Evolutionary conservation across 75 land plant species (phyloP).

Genomic region (Cupressus sempervirens): DNA sequence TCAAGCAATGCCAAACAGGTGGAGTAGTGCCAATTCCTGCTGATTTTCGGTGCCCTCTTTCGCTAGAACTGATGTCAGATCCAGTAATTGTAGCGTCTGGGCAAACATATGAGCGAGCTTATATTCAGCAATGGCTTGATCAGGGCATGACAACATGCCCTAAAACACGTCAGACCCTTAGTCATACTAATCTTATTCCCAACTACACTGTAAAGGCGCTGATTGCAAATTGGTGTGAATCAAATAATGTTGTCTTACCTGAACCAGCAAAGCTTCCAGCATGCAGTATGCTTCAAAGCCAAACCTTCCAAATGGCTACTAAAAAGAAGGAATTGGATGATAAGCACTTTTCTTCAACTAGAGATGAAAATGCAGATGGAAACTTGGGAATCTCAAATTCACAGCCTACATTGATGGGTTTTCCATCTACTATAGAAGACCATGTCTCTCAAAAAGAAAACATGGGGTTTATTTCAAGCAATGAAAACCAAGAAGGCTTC

Average conservation of each 20-base stretch:
- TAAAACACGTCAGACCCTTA: slow-evolving; percentile 34
- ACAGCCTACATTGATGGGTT: background rate
- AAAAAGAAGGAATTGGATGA: background rate
- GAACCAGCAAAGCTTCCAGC: slow-evolving; percentile 19
- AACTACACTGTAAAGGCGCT: slow-evolving; percentile 40
- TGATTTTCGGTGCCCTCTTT: slow-evolving; percentile 47
- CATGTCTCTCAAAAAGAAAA: background rate
- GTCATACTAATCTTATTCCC: slow-evolving; percentile 31
- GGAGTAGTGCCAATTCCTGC: slow-evolving; percentile 31
- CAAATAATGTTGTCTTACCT: slow-evolving; percentile 22
- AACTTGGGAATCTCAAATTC: background rate
- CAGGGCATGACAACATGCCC: slow-evolving; percentile 42
- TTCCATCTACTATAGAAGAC: background rate
- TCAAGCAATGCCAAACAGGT: slow-evolving; percentile 20
- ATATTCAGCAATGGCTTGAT: slow-evolving; percentile 42
- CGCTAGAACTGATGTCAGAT: slow-evolving; percentile 45
- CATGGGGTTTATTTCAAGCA: background rate
- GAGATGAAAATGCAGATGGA: slow-evolving; percentile 1
- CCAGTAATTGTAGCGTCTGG: slow-evolving; percentile 49
- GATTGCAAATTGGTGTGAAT: slow-evolving; percentile 41
- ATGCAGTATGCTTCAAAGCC: background rate
- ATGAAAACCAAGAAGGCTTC: slow-evolving; percentile 4
- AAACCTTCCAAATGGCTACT: slow-evolving; percentile 6
- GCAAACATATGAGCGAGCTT: slow-evolving; percentile 41
- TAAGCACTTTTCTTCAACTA: background rate